phyloP scores from a whole-genome alignment of 208 protist genomes.

The Phytomonas sp. region DNA sequence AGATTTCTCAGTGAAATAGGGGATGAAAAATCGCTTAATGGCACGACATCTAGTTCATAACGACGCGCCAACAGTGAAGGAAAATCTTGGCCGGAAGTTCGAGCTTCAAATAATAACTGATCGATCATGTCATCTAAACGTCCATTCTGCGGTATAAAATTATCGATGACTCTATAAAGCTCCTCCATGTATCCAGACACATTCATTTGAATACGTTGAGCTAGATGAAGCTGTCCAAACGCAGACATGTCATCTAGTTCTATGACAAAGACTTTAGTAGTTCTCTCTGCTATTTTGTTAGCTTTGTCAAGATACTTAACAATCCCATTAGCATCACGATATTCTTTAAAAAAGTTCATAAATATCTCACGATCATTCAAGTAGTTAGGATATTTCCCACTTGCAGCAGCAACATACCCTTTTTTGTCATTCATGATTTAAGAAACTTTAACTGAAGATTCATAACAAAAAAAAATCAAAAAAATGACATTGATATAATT shows the following conservation, averaged over 20 bases:
- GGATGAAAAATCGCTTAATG: constrained; percentile 27
- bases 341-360: constrained; percentile 60
- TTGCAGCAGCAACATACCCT: constrained; percentile 49
- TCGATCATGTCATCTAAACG: constrained; percentile 56
- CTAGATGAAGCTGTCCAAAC: constrained; percentile 66
- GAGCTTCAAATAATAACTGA: constrained; percentile 57
- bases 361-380: constrained; percentile 68
- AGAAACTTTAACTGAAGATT: not conserved
- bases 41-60: constrained; percentile 67
- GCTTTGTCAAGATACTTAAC: constrained; percentile 50
- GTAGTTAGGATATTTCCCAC: constrained; percentile 73
- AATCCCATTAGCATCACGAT: constrained; percentile 34
- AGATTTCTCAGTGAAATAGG: constrained; percentile 63
- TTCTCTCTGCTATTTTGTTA: constrained; percentile 28
- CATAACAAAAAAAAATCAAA: not conserved
- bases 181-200: constrained; percentile 78
- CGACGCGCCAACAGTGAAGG: constrained; percentile 54
- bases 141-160: constrained; percentile 36
- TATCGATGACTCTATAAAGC: constrained; percentile 64
- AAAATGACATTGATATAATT: not conserved
- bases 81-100: constrained; percentile 45
- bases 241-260: constrained; percentile 53
- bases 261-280: constrained; percentile 36
- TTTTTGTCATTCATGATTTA: constrained; percentile 17
- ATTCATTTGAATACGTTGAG: constrained; percentile 83